Conservation (phyloP, 23 red algal species). For the Gracilaria caudata region DNA sequence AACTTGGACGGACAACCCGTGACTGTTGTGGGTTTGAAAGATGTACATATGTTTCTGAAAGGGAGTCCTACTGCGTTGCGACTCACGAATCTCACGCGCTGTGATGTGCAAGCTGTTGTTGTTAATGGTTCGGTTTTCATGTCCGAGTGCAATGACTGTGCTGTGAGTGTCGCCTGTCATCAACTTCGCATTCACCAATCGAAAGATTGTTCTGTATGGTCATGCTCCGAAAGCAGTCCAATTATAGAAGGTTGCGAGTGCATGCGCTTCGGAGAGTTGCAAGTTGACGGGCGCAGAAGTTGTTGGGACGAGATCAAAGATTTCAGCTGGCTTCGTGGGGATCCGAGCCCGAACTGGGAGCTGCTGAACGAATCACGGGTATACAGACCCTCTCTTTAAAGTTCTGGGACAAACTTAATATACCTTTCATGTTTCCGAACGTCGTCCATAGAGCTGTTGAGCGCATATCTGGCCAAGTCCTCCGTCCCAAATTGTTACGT, state of each 20-base stretch:
- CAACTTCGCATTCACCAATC: conserved; percentile 27
- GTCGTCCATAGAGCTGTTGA: too few species aligned
- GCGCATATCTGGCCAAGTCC: too few species aligned
- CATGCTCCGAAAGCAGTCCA: conserved; percentile 6
- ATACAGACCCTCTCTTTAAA: background rate
- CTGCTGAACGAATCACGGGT: background rate
- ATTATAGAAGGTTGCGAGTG: conserved; percentile 8
- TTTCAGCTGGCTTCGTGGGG: conserved; percentile 29
- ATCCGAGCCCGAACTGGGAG: conserved; percentile 11
- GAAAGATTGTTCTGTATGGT: background rate
- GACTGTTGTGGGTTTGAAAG: background rate
- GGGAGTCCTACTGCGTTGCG: background rate
- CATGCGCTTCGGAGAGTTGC: conserved; percentile 23
- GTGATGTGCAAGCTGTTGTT: background rate
- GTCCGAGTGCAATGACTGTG: conserved; percentile 5
- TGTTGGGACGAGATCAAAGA: conserved; percentile 27
- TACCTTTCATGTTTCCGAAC: too few species aligned
- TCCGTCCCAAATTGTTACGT: too few species aligned
- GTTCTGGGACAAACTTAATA: background rate
- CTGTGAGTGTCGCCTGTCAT: background rate
- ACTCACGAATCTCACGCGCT: conserved; percentile 16
- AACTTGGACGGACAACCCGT: background rate
- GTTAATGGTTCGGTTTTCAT: conserved; percentile 18
- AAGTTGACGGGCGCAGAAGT: background rate
- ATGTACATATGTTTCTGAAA: background rate